Base-by-base conservation (phyloP, 2,329 filamentous ascomycete species). In the Ustulina deusta region DNA sequence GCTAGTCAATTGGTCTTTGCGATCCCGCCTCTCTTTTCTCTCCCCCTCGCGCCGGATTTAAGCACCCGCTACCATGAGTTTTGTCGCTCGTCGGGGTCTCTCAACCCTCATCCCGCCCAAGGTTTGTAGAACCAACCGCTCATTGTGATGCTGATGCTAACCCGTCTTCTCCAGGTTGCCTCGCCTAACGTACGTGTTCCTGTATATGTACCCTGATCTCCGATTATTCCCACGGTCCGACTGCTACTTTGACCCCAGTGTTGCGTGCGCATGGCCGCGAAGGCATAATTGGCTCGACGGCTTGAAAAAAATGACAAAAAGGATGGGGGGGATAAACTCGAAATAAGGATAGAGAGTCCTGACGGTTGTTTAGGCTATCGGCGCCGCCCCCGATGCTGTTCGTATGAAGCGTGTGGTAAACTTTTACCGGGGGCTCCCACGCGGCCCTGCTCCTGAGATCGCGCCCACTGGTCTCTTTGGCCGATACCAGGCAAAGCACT, bases 21-120 rank as follows among this genome's bases (percentile, higher is more conserved):
- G 76, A 75, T 74, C 73, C 72, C 73, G 63, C 66, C 69, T 72
- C 67, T 69, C 70, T 74, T 67, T 69, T 73, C 71, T 76, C 65
- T 74, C 56, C 58, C 64, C 69, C 54, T 68, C 46, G 68, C 66
- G 55, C 68, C 65, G 63, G 71, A 70, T 66, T 61, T 17, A 38
- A 62, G 59, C 60, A 72, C 73, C 78, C 78, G 79, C 81, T 87
- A 93, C 85, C 84, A 97, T 97, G 94, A 97, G 93, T 88, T 96
- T 90, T 89, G 88, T 97, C 80, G 89, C 90, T 80, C 93, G 92
- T 85, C 91, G 94, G 85, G 92, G 89, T 88, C 91, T 97, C 81
- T 98, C 96, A 81, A 97, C 97, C 87, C 91, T 99, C 83, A 97
- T 99, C 79, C 97, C 97, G 77, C 96, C 97, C 80, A 99, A 99